A percentile compares a stretch with the other conserved stretches of the same genome.
These are phyloP conservation scores for Celoporthe dispersa DNA, from an alignment of 2,329 filamentous ascomycete genomes.

Conservation along the genomic window DNA sequence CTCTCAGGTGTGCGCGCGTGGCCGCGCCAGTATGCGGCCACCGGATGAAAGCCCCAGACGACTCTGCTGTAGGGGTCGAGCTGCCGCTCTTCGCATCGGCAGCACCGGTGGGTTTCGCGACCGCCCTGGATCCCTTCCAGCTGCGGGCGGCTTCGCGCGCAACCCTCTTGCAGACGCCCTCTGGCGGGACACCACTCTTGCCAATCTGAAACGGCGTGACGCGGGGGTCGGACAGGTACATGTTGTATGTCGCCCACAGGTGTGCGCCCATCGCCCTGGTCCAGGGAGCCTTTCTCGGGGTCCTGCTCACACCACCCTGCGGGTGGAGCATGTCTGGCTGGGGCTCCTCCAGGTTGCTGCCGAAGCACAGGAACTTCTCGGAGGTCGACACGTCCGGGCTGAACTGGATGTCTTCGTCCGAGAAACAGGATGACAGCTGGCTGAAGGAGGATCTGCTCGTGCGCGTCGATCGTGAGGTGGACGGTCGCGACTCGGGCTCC, in stretches of 20 bases:
- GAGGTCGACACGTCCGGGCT: constrained; percentile 53
- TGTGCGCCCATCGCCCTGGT: constrained; percentile 68
- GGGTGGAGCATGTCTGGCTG: constrained; percentile 15
- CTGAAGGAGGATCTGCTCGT: constrained; percentile 63
- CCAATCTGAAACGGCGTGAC: constrained; percentile 69
- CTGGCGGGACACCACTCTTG: constrained; percentile 66
- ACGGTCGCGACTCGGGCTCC: constrained; percentile 62
- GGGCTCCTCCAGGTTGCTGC: constrained; percentile 14
- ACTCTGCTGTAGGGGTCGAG: constrained; percentile 58
- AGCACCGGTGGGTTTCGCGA: constrained; percentile 33
- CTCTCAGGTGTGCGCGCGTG: constrained; percentile 64
- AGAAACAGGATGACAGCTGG: constrained; percentile 54
- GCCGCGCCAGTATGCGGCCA: constrained; percentile 69
- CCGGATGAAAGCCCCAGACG: constrained; percentile 54
- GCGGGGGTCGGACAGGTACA: constrained; percentile 69
- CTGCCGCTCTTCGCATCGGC: constrained; percentile 53
- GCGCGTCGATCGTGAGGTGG: constrained; percentile 62
- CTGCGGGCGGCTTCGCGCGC: constrained; percentile 68
- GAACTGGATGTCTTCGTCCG: constrained; percentile 59
- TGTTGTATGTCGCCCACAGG: constrained; percentile 67
- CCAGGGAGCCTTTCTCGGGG: constrained; percentile 61
- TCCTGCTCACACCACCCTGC: constrained; percentile 28
- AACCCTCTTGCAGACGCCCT: constrained; percentile 67
- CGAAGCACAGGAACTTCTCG: constrained; percentile 35
- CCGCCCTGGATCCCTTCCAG: constrained; percentile 64